Evolutionary conservation across 176 grass and related monocot species (phyloP).

Genomic region (Pontederia crassipes): DNA sequence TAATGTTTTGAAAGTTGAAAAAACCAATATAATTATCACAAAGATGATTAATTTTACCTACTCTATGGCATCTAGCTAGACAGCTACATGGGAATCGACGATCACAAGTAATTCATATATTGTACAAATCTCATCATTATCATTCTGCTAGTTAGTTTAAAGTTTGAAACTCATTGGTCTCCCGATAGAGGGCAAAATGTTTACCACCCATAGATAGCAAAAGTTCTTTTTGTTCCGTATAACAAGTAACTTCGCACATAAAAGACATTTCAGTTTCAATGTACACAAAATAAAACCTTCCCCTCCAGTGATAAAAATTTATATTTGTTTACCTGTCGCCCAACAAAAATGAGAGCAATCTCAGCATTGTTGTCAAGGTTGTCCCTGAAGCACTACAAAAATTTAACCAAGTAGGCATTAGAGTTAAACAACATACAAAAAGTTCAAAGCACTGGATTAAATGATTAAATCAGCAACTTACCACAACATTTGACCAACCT

Average conservation of each 20-base stretch:
- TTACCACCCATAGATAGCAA: too few species aligned
- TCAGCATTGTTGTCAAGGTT: constrained; percentile 37
- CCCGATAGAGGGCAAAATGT: too few species aligned
- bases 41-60: too few species aligned
- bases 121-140: too few species aligned
- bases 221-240: too few species aligned
- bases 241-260: too few species aligned
- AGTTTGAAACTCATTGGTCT: too few species aligned
- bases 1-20: not conserved
- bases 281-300: not conserved
- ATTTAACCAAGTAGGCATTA: not conserved
- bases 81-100: not conserved
- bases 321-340: constrained; percentile 43
- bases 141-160: too few species aligned
- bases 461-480: constrained; percentile 22
- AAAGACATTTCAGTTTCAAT: too few species aligned
- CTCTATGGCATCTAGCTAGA: not conserved
- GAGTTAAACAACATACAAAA: not conserved
- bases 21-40: too few species aligned
- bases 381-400: constrained; percentile 50
- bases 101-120: too few species aligned
- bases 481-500: constrained; percentile 82
- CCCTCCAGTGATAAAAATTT: too few species aligned
- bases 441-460: not conserved
- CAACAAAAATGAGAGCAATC: constrained; percentile 75